Conservation (phyloP, 805 yeast genomes). For the Lachancea meyersii region DNA sequence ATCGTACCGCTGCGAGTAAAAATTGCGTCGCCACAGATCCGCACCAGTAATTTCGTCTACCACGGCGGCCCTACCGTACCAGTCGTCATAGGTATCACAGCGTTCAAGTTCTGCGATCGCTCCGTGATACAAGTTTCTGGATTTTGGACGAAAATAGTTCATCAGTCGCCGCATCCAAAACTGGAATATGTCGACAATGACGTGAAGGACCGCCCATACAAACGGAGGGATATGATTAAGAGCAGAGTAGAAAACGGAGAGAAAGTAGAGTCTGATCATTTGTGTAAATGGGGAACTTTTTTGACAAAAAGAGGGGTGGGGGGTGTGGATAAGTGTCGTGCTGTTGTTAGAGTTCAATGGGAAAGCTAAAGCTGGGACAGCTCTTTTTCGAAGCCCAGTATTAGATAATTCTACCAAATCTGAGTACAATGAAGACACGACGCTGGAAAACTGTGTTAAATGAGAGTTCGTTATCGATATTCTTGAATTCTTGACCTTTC, state of each 20-base stretch:
- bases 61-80: conserved; percentile 50
- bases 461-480: too few species aligned
- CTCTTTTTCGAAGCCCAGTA: too few species aligned
- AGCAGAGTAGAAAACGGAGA: conserved; percentile 23
- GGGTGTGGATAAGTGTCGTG: background rate
- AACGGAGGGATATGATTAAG: conserved; percentile 39
- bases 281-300: too few species aligned
- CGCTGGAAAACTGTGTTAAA: too few species aligned
- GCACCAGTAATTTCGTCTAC: conserved; percentile 49
- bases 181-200: conserved; percentile 37
- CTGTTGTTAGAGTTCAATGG: too few species aligned
- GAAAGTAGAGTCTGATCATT: conserved; percentile 19
- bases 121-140: conserved; percentile 33
- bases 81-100: conserved; percentile 59
- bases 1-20: conserved; percentile 75
- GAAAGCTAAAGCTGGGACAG: too few species aligned
- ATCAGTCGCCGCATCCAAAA: conserved; percentile 35
- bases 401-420: too few species aligned
- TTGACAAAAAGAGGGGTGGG: too few species aligned
- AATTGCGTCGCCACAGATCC: conserved; percentile 73
- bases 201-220: conserved; percentile 37
- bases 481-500: too few species aligned
- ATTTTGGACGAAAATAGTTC: conserved; percentile 28
- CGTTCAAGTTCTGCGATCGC: conserved; percentile 44
- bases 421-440: too few species aligned